phyloP scores from a whole-genome alignment of 2,329 filamentous ascomycete genomes.

The Stagonosporopsis chrysanthemi region DNA sequence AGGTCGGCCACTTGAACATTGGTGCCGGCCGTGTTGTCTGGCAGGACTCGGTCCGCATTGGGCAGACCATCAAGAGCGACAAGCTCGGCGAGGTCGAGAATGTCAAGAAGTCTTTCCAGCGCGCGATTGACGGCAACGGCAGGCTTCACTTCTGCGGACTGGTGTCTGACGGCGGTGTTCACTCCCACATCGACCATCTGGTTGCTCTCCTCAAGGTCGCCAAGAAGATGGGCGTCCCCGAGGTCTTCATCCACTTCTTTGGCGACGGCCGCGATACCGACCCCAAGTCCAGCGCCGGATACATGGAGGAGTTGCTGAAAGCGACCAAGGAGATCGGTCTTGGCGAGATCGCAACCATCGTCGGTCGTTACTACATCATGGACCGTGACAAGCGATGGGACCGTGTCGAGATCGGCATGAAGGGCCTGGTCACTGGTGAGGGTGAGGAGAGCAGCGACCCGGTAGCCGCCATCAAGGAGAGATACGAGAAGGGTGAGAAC shows the following conservation, averaged over 20 bases:
- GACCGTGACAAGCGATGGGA: constrained; percentile 99
- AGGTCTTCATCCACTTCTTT: constrained; percentile 99
- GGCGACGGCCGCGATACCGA: constrained; percentile 97
- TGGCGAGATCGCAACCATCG: constrained; percentile 89
- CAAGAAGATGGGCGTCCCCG: constrained; percentile 83
- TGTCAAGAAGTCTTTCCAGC: constrained; percentile 78
- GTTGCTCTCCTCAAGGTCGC: constrained; percentile 87
- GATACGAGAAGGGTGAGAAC: constrained; percentile 86
- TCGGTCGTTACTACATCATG: constrained; percentile 98
- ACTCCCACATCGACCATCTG: constrained; percentile 94
- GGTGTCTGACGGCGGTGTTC: constrained; percentile 94
- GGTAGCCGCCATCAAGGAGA: constrained; percentile 83
- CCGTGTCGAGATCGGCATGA: constrained; percentile 85
- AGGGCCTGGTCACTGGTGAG: constrained; percentile 84
- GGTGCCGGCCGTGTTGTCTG: constrained; percentile 96
- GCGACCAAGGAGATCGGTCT: constrained; percentile 83
- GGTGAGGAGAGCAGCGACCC: constrained; percentile 87
- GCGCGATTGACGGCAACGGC: constrained; percentile 86
- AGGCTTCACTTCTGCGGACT: constrained; percentile 91
- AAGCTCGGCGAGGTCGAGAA: constrained; percentile 79
- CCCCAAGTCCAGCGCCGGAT: constrained; percentile 88
- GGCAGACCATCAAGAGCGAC: constrained; percentile 86
- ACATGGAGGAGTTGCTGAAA: constrained; percentile 85
- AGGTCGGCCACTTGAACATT: constrained; percentile 98
- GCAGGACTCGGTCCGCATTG: constrained; percentile 95